Base-by-base conservation (phyloP, 1,284 basidiomycete species). In the Pseudozyma tsukubaensis region DNA sequence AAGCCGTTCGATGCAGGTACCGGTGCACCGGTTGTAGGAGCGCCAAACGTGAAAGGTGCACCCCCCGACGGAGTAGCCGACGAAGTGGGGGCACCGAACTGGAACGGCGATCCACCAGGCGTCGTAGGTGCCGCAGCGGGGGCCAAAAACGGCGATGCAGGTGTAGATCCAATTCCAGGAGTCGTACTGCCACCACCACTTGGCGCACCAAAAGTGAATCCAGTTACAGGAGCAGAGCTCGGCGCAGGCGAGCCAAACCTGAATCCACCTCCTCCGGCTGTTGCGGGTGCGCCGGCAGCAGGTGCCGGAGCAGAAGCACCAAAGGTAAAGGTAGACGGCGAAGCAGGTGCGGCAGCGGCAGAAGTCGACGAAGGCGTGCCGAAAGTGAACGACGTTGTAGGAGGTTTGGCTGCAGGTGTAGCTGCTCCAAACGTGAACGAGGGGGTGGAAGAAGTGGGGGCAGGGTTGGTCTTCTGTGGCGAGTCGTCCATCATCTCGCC, bases 401-500 rank as follows among this genome's bases (percentile, higher is more conserved):
- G 29, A 18, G 65, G 44, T 10, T 36, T 55, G 3, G 57, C 37
- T 4, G 67, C 14, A 4, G 68, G 50, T 2, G 70, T 50, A 4
- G 71, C 44, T 6, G 65, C 49, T 4, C 71, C 65, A 47, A 73
- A 73, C 7, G 64, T 73, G 29, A 73, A 73, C 36, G 69, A 50
- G 19, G 69, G 49, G 7, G 37, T 18, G 13, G 39, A 18, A 14
- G 35, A 11, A 6, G 57, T 9, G 35, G 37, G 37, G 12, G 48
- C 35, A 0, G 54, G 21, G 12, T 34, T 48, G n/a, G 37, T 34
- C 36, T 59, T 57, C 10, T 50, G 51, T 4, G 73, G 69, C 32
- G 73, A 63, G 49, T 76, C 73, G 19, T 76, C 73, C 73, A 76
- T 76, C 73, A 76, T 76, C 50, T 76, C 67, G 3, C 67, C 55